Conservation (phyloP, 148 eudicot genomes). For the Rhododendron mucronatum region DNA sequence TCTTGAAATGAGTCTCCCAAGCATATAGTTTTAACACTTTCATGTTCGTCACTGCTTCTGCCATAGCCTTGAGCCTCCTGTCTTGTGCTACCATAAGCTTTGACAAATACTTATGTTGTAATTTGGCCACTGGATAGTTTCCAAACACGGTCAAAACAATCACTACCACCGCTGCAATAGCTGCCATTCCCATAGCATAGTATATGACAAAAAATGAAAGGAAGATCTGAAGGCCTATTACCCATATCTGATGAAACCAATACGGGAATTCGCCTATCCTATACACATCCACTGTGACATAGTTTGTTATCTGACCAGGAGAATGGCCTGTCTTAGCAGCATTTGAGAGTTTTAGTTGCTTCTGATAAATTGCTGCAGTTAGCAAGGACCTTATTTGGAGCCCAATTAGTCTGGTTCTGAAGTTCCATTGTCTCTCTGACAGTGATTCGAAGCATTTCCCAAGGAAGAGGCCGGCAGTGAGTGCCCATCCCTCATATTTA, state of each 20-base stretch:
- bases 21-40: slow-evolving; percentile 58
- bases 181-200: slow-evolving; percentile 31
- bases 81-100: slow-evolving; percentile 54
- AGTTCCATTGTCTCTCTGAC: slow-evolving; percentile 55
- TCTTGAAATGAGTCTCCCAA: slow-evolving; percentile 53
- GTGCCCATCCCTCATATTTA: slow-evolving; percentile 35
- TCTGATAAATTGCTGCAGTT: slow-evolving; percentile 48
- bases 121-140: slow-evolving; percentile 46
- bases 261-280: slow-evolving; percentile 56
- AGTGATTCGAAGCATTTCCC: slow-evolving; percentile 46
- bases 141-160: slow-evolving; percentile 29
- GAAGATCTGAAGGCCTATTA: slow-evolving; percentile 42
- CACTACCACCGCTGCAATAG: slow-evolving; percentile 34
- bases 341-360: slow-evolving; percentile 44
- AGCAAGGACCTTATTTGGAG: slow-evolving; percentile 48
- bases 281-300: slow-evolving; percentile 49
- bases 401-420: slow-evolving; percentile 45
- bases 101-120: slow-evolving; percentile 39
- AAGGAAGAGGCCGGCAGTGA: slow-evolving; percentile 26
- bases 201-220: slow-evolving; percentile 33
- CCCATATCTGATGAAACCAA: slow-evolving; percentile 62
- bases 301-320: slow-evolving; percentile 53
- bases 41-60: slow-evolving; percentile 48
- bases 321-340: slow-evolving; percentile 35
- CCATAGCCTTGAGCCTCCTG: slow-evolving; percentile 33